A percentile compares a stretch with the other conserved stretches of the same genome.
These are phyloP conservation scores for Suillus alpinus DNA, from an alignment of 768 basidiomycete species.

Conservation along the genomic window DNA sequence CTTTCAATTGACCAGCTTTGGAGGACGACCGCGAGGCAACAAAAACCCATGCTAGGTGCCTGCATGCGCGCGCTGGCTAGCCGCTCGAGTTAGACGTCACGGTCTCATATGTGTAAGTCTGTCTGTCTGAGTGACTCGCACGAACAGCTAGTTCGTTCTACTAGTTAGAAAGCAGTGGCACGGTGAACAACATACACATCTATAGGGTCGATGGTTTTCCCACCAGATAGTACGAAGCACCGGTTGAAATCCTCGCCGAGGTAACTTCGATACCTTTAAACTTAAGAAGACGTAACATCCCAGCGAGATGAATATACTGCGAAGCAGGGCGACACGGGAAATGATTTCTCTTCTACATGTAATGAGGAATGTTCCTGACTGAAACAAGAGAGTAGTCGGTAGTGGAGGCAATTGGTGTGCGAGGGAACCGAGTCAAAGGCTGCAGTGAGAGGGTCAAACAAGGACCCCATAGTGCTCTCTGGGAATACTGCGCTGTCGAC, in stretches of 20 bases:
- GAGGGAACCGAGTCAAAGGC: background rate
- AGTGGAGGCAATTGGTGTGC: background rate
- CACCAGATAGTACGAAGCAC: background rate
- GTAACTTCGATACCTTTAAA: background rate
- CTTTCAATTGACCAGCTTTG: background rate
- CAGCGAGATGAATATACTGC: background rate
- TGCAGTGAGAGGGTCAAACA: constrained; percentile 86
- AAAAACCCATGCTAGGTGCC: background rate
- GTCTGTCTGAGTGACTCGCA: background rate
- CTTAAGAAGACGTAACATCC: background rate
- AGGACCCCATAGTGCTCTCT: constrained; percentile 77
- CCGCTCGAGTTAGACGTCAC: background rate
- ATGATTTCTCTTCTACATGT: background rate
- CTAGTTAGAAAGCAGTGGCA: background rate
- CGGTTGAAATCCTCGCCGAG: background rate
- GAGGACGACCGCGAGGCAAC: background rate
- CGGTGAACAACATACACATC: background rate
- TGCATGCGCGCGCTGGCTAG: background rate
- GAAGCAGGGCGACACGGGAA: background rate
- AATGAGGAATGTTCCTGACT: background rate
- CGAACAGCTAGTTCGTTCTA: background rate
- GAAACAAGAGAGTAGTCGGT: background rate
- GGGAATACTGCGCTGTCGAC: constrained; percentile 89
- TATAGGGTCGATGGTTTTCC: background rate
- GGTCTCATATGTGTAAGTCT: background rate